A percentile compares a stretch with the other conserved stretches of the same genome.
Evolutionary conservation across 768 basidiomycete genomes (phyloP).

Genomic region (Suillus hirtellus): DNA sequence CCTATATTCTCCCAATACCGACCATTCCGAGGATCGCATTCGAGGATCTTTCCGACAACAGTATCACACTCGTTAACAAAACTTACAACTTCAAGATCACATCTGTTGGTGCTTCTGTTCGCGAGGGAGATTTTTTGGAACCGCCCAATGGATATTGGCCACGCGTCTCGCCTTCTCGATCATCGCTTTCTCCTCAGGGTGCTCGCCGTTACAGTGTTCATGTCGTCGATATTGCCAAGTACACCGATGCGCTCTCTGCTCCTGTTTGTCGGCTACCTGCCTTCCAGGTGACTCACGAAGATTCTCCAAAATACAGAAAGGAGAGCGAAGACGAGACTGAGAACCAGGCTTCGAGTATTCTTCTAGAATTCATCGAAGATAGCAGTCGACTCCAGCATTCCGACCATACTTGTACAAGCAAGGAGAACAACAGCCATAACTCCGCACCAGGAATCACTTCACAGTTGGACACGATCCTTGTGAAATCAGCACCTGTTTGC

Average conservation of each 20-base stretch:
- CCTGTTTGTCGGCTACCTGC: conserved; percentile 2
- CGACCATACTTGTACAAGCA: background rate
- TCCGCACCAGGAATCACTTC: background rate
- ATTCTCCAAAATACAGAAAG: background rate
- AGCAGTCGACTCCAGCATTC: background rate
- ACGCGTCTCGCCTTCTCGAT: background rate
- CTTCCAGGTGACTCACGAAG: background rate
- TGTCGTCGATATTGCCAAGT: conserved; percentile 2
- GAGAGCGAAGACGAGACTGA: conserved; percentile 7
- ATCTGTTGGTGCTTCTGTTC: conserved; percentile 10
- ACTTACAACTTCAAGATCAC: conserved; percentile 12
- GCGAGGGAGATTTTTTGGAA: conserved; percentile 10
- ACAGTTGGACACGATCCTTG: background rate
- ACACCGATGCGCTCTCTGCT: background rate
- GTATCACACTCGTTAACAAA: background rate
- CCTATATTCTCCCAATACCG: conserved; percentile 28
- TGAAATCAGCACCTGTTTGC: background rate
- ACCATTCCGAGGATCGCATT: conserved; percentile 30
- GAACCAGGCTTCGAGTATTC: background rate
- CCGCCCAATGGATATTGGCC: conserved; percentile 5
- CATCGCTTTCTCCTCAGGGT: background rate
- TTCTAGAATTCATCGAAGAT: conserved; percentile 1
- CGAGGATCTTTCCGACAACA: conserved; percentile 9
- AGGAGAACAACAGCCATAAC: background rate
- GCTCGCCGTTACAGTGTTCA: background rate